Base-by-base conservation (phyloP, 306 rosid species). In the Leucaena leucocephala region DNA sequence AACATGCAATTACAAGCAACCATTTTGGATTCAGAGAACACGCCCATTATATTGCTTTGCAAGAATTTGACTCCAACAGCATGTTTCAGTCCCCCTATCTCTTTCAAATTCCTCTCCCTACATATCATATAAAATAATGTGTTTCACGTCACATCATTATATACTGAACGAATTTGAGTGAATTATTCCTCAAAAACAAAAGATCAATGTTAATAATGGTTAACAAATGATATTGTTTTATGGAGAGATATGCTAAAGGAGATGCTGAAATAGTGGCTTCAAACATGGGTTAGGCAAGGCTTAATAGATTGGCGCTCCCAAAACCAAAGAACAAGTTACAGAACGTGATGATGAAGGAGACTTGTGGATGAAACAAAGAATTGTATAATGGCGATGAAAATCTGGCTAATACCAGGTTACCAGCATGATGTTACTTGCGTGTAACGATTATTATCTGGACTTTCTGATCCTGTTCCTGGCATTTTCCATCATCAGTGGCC, bases 1-100 rank as follows among this genome's bases (percentile, higher is more conserved):
- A 77, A 17, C 4, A 46, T 33, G 46, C 80, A 72, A 59, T 61
- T 61, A 77, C 59, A 77, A 81, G 85, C 83, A 73, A 68, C 59
- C 46, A 7, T 11, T 64, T 39, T 22, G 43, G 38, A 55, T 42
- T 42, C n/a, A 15, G 65, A n/a, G 38, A 58, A 46, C 65, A 27
- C 4, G 44, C n/a, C 50, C 27, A 27, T 27, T 27, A 0, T 27
- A 75, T 63, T 75, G 59, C 59, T n/a, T 52, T 3, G 16, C 22
- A 17, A 16, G 22, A 16, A 4, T 15, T 16, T 16, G 57, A 71
- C 83, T 50, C 55, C 10, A 38, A 44, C 17, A 78, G 58, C 45
- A 39, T 10, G 76, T 8, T 62, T 67, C 45, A 49, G 8, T 50
- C 16, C 16, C 8, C 62, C 54, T 7, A 49, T 71, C 27, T 15